Percentiles rank a stretch among this genome's conserved stretches.
Conservation (phyloP, 2,329 filamentous ascomycete species). For the Trichoderma hamatum region DNA sequence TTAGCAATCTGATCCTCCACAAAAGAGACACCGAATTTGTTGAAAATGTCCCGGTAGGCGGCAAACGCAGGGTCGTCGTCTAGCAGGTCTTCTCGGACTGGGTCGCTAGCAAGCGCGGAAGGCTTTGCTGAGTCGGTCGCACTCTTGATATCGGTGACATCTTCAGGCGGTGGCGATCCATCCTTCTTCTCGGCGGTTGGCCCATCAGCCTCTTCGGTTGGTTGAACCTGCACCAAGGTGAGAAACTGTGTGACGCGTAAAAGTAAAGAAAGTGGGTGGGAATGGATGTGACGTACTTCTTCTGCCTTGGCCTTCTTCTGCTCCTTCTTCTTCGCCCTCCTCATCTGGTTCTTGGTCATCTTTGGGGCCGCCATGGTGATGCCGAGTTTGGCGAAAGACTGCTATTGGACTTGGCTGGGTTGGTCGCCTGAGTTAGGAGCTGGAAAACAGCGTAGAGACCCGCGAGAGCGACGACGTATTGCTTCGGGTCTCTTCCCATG, state of each 20-base stretch:
- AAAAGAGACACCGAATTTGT: constrained; percentile 70
- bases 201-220: constrained; percentile 1
- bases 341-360: constrained; percentile 91
- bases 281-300: constrained; percentile 47
- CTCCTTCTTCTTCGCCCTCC: constrained; percentile 92
- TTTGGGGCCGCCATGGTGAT: constrained; percentile 66
- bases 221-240: background rate
- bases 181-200: constrained; percentile 11
- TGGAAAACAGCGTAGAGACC: constrained; percentile 44
- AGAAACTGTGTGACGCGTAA: constrained; percentile 2
- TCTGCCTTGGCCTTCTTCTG: constrained; percentile 70
- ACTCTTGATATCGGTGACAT: constrained; percentile 27
- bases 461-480: constrained; percentile 40
- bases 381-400: constrained; percentile 33
- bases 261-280: background rate
- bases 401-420: constrained; percentile 37
- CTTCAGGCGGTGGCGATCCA: constrained; percentile 5
- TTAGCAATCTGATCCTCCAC: constrained; percentile 66
- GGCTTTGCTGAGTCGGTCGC: constrained; percentile 40
- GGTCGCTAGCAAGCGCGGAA: constrained; percentile 49
- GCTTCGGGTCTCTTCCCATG: constrained; percentile 46
- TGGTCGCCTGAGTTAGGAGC: constrained; percentile 41
- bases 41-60: constrained; percentile 81
- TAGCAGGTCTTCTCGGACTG: constrained; percentile 62
- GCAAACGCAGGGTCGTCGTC: constrained; percentile 77